These are phyloP conservation scores for Fagopyrum esculentum DNA, from an alignment of 148 eudicot species.

Conservation along the genomic window DNA sequence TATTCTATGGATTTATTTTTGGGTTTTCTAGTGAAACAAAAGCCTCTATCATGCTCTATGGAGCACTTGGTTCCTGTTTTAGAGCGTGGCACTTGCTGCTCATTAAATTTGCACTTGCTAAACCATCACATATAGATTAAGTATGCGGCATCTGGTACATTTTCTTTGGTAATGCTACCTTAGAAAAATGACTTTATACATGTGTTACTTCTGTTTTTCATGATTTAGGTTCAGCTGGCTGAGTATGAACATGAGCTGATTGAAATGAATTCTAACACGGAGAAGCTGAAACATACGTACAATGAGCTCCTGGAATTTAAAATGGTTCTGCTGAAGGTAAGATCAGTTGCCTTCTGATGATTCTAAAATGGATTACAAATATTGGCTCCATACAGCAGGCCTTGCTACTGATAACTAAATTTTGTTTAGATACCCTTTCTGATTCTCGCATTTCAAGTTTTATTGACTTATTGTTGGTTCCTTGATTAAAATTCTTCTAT, in stretches of 20 bases:
- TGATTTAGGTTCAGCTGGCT: constrained; percentile 61
- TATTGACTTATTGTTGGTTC: not conserved
- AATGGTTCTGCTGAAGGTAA: constrained; percentile 95
- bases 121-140: not conserved
- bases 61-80: not conserved
- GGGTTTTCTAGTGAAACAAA: not conserved
- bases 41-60: not conserved
- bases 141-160: not conserved
- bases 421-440: not conserved
- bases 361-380: not conserved
- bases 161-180: not conserved
- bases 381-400: not conserved
- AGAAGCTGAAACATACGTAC: constrained; percentile 68
- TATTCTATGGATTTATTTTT: not conserved
- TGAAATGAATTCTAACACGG: constrained; percentile 86
- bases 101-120: not conserved
- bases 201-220: constrained; percentile 5
- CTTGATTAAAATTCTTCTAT: not conserved
- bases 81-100: not conserved
- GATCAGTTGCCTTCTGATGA: constrained; percentile 12
- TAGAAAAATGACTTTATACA: not conserved
- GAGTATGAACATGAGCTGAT: constrained; percentile 93
- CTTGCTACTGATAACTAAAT: not conserved
- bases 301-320: constrained; percentile 91
- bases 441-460: constrained; percentile 1